A percentile compares a stretch with the other conserved stretches of the same genome.
These are phyloP conservation scores for Globisporangium solare DNA, from an alignment of 352 stramenopile genomes.

Conservation along the genomic window DNA sequence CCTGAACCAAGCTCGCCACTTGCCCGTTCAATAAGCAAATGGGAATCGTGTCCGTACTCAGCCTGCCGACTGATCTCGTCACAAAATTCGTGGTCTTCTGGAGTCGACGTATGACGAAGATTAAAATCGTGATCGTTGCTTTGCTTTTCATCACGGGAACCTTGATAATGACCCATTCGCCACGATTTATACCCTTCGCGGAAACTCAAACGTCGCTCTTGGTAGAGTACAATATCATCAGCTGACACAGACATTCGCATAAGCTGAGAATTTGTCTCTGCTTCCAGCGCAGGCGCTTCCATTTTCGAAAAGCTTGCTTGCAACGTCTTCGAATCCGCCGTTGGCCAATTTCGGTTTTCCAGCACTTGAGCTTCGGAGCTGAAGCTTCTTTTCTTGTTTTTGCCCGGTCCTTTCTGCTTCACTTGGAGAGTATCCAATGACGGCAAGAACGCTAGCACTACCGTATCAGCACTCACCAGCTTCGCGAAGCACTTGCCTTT, in stretches of 20 bases:
- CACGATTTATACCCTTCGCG: slow-evolving; percentile 84
- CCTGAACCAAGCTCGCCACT: slow-evolving; percentile 48
- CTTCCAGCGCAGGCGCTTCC: slow-evolving; percentile 6
- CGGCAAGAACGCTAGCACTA: slow-evolving; percentile 79
- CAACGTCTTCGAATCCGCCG: slow-evolving; percentile 1
- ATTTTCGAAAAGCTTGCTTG: slow-evolving; percentile 2
- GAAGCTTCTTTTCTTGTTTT: slow-evolving; percentile 4
- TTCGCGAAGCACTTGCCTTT: slow-evolving; percentile 87
- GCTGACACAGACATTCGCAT: slow-evolving; percentile 68
- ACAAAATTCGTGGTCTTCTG: slow-evolving; percentile 77
- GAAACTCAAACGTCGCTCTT: slow-evolving; percentile 73
- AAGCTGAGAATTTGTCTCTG: slow-evolving; percentile 27
- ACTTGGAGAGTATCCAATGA: slow-evolving; percentile 53
- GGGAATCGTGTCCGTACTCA: slow-evolving; percentile 62
- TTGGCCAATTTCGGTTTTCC: slow-evolving; percentile 3
- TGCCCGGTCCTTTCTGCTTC: slow-evolving; percentile 23
- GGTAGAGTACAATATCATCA: slow-evolving; percentile 83
- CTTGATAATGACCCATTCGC: slow-evolving; percentile 77
- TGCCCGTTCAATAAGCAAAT: slow-evolving; percentile 68
- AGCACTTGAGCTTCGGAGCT: slow-evolving; percentile 4
- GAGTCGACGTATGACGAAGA: slow-evolving; percentile 44
- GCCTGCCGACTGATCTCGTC: slow-evolving; percentile 55
- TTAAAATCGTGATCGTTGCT: slow-evolving; percentile 42
- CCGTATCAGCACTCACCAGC: slow-evolving; percentile 57
- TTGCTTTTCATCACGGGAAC: slow-evolving; percentile 67